These are phyloP conservation scores for Lachnellula willkommii DNA, from an alignment of 2,329 filamentous ascomycete genomes.

Conservation along the genomic window DNA sequence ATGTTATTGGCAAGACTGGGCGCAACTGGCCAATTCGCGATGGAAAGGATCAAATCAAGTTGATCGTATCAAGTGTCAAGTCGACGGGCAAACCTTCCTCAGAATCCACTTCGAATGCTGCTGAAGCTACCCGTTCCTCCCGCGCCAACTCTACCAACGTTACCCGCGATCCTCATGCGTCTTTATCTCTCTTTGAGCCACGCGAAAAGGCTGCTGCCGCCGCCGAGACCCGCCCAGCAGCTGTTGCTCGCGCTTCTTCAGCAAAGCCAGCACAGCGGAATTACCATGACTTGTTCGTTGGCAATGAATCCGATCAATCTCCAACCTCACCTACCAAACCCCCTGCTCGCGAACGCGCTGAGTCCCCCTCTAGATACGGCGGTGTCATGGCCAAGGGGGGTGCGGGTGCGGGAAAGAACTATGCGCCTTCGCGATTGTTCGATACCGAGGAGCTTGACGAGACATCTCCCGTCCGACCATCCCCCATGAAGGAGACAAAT, in stretches of 20 bases:
- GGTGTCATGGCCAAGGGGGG: conserved; percentile 40
- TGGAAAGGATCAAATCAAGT: conserved; percentile 72
- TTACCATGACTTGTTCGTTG: conserved; percentile 64
- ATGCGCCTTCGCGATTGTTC: conserved; percentile 58
- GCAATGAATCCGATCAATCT: conserved; percentile 32
- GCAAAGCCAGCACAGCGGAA: conserved; percentile 65
- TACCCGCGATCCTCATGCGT: conserved; percentile 61
- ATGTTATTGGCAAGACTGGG: conserved; percentile 84
- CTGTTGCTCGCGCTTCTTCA: conserved; percentile 59
- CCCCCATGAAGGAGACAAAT: conserved; percentile 51
- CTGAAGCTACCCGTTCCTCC: conserved; percentile 38
- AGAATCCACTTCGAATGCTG: conserved; percentile 29
- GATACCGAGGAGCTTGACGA: conserved; percentile 54
- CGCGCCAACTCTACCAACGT: conserved; percentile 50
- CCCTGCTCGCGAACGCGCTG: conserved; percentile 11
- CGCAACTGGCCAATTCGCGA: conserved; percentile 95
- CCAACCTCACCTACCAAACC: conserved; percentile 17
- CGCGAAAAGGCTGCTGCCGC: conserved; percentile 57
- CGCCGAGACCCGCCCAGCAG: conserved; percentile 39
- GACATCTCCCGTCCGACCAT: conserved; percentile 38
- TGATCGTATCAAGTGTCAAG: conserved; percentile 62
- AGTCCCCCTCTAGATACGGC: conserved; percentile 18
- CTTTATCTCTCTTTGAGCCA: conserved; percentile 68
- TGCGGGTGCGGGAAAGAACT: conserved; percentile 54
- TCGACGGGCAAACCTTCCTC: conserved; percentile 37